Evolutionary conservation across 2,329 filamentous ascomycete species (phyloP).

Genomic region (Ophiostoma montium): DNA sequence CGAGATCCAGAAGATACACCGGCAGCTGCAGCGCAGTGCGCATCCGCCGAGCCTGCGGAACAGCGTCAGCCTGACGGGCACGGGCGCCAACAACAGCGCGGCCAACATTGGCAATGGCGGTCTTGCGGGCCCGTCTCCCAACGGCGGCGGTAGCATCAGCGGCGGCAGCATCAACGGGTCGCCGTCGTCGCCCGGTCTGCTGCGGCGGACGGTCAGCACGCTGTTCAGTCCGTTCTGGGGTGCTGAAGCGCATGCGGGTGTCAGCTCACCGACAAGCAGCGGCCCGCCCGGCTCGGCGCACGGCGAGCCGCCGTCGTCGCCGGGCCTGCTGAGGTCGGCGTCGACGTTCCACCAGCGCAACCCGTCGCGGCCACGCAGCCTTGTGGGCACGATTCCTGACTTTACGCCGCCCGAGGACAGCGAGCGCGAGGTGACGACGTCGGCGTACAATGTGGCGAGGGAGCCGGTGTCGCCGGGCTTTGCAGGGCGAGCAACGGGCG

Average conservation of each 20-base stretch:
- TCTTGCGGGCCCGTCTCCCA: neutral
- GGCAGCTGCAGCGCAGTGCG: constrained; percentile 29
- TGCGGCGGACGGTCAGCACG: constrained; percentile 50
- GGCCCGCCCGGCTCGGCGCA: constrained; percentile 4
- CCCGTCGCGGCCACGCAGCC: constrained; percentile 1
- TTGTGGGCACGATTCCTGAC: constrained; percentile 20
- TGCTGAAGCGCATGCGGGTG: constrained; percentile 21
- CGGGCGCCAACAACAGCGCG: neutral
- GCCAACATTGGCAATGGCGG: neutral
- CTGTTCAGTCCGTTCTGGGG: constrained; percentile 45
- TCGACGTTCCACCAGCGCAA: constrained; percentile 16
- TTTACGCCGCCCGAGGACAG: constrained; percentile 56
- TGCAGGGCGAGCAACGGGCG: constrained; percentile 34
- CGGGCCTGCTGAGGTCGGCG: constrained; percentile 22
- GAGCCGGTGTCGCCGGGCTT: constrained; percentile 72
- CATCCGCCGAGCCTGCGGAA: constrained; percentile 29
- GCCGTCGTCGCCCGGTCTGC: constrained; percentile 41
- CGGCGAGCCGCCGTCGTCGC: constrained; percentile 14
- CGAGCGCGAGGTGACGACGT: constrained; percentile 49
- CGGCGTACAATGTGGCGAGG: constrained; percentile 61
- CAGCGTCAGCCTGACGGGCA: constrained; percentile 23
- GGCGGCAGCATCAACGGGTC: constrained; percentile 18
- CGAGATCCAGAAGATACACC: constrained; percentile 47
- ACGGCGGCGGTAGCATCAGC: neutral
- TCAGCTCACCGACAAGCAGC: neutral